A percentile compares a stretch with the other conserved stretches of the same genome.
Conservation (phyloP, 2,329 filamentous ascomycete genomes). For the Scortechinia acanthostroma region DNA sequence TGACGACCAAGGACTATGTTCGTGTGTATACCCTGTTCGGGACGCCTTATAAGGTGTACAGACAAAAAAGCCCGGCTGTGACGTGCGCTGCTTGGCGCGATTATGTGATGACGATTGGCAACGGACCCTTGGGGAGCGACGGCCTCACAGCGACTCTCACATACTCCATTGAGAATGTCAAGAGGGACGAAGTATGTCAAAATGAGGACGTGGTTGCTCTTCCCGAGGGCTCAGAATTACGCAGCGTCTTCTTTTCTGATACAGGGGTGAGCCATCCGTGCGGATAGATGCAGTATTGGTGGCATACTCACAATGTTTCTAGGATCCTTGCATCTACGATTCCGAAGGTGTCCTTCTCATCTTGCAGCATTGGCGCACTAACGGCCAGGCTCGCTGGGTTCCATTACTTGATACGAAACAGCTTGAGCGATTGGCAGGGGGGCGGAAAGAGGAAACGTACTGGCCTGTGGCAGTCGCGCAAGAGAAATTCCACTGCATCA, state of each 20-base stretch:
- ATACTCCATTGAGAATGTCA: slow-evolving; percentile 92
- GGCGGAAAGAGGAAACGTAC: slow-evolving; percentile 82
- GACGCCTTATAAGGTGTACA: slow-evolving; percentile 78
- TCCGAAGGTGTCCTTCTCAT: slow-evolving; percentile 82
- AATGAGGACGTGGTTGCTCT: slow-evolving; percentile 87
- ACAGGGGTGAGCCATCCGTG: slow-evolving; percentile 58
- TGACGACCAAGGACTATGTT: slow-evolving; percentile 80
- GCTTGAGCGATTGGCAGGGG: slow-evolving; percentile 73
- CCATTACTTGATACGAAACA: slow-evolving; percentile 84
- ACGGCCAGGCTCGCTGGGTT: slow-evolving; percentile 81
- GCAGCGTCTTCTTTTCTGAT: slow-evolving; percentile 86
- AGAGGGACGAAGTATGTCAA: slow-evolving; percentile 87
- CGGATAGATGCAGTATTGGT: slow-evolving; percentile 7
- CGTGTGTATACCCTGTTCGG: slow-evolving; percentile 90
- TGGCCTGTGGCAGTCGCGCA: slow-evolving; percentile 92
- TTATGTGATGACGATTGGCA: slow-evolving; percentile 92
- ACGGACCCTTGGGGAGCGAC: slow-evolving; percentile 77
- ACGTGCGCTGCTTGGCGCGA: slow-evolving; percentile 91
- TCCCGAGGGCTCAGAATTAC: slow-evolving; percentile 65
- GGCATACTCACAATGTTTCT: slow-evolving; percentile 6
- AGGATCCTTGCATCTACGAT: slow-evolving; percentile 96
- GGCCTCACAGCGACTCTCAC: slow-evolving; percentile 73
- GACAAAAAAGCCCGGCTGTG: slow-evolving; percentile 82
- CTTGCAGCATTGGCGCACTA: slow-evolving; percentile 81
- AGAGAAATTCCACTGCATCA: slow-evolving; percentile 94